These are phyloP conservation scores for Fusarium sp. DNA, from an alignment of 2,329 filamentous ascomycete genomes.

Conservation along the genomic window DNA sequence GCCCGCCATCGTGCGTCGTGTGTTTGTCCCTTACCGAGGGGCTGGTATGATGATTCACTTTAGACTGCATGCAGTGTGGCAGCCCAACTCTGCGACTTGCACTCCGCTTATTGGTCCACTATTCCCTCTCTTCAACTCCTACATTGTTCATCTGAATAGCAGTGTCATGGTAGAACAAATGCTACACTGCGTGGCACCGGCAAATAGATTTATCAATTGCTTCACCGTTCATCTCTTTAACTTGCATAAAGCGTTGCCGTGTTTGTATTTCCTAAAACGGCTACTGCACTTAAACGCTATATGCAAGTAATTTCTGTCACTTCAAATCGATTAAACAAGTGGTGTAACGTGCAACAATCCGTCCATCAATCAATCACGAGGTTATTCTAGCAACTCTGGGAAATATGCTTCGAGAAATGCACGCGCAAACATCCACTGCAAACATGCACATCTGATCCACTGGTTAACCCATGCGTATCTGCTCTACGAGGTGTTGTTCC, in stretches of 20 bases:
- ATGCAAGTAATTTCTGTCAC: slow-evolving; percentile 28
- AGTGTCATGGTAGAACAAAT: neutral
- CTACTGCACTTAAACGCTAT: slow-evolving; percentile 16
- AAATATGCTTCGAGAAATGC: neutral
- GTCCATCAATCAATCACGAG: neutral
- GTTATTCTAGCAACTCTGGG: neutral
- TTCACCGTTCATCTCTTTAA: neutral
- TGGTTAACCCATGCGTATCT: neutral
- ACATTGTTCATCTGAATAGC: neutral
- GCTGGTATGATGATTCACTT: slow-evolving; percentile 35
- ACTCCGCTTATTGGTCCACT: slow-evolving; percentile 1
- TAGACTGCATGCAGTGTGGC: slow-evolving; percentile 32
- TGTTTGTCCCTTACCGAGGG: slow-evolving; percentile 24
- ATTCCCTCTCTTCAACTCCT: slow-evolving; percentile 2
- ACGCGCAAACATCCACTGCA: neutral
- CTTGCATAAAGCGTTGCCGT: neutral
- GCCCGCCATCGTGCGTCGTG: slow-evolving; percentile 2
- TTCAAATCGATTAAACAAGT: neutral
- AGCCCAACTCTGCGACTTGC: slow-evolving; percentile 11
- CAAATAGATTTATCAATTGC: neutral
- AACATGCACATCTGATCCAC: neutral
- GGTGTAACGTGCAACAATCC: neutral
- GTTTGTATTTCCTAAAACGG: slow-evolving; percentile 16
- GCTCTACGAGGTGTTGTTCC: neutral
- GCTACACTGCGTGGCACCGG: neutral